Percentiles rank a stretch among this genome's conserved stretches.
phyloP scores from a whole-genome alignment of 1,139 yeast genomes.

The Hyphopichia khmerensis region DNA sequence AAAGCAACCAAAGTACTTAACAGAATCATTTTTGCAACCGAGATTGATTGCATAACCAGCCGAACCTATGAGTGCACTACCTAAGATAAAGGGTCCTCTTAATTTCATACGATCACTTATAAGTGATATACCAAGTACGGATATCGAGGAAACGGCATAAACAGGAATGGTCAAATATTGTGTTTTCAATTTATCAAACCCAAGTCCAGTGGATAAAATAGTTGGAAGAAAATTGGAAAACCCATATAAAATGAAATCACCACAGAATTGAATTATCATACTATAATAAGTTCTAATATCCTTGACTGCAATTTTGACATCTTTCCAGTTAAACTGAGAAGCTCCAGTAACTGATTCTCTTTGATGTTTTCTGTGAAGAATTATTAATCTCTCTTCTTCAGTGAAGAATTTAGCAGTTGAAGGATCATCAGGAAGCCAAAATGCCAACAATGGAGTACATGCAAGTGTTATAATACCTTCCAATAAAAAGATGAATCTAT shows the following conservation, averaged over 20 bases:
- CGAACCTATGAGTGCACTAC: conserved; percentile 28
- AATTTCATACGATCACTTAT: conserved; percentile 31
- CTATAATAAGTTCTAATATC: conserved; percentile 41
- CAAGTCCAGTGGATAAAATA: conserved; percentile 41
- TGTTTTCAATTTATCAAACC: conserved; percentile 41
- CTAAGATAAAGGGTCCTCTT: conserved; percentile 18
- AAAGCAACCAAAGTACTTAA: conserved; percentile 49
- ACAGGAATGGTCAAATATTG: conserved; percentile 52
- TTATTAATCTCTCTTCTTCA: conserved; percentile 21
- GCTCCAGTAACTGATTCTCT: conserved; percentile 25
- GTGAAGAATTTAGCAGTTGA: conserved; percentile 16
- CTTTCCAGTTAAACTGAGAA: conserved; percentile 36
- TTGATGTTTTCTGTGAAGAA: conserved; percentile 22
- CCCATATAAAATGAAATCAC: conserved; percentile 46
- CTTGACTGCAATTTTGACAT: conserved; percentile 33
- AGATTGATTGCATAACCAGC: conserved; percentile 40
- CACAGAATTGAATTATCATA: conserved; percentile 45
- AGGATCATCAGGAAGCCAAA: conserved; percentile 20
- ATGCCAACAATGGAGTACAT: conserved; percentile 25
- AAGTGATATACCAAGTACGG: conserved; percentile 33
- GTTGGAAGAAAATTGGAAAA: conserved; percentile 49
- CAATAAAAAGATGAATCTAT: conserved; percentile 34
- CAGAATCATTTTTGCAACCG: conserved; percentile 24
- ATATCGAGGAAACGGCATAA: conserved; percentile 41
- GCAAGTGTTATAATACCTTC: conserved; percentile 28